phyloP scores from a whole-genome alignment of 768 basidiomycete species.

The Suillus brevipes region DNA sequence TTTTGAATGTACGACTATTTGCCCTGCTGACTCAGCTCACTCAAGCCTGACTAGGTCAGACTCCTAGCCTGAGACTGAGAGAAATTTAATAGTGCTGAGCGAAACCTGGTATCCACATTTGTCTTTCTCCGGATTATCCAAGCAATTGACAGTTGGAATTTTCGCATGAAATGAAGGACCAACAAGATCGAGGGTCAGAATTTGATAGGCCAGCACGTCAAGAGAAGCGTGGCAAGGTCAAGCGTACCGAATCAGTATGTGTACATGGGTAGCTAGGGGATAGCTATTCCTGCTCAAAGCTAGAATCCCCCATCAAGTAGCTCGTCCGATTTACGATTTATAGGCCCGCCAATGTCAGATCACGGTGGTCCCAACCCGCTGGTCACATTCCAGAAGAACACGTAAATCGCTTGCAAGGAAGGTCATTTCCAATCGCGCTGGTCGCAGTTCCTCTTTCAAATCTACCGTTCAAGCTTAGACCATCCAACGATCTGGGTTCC shows the following conservation, averaged over 20 bases:
- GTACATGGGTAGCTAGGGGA: neutral
- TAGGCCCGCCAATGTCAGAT: neutral
- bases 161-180: neutral
- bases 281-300: neutral
- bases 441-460: neutral
- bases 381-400: slow-evolving; percentile 9
- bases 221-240: neutral
- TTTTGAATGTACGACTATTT: slow-evolving; percentile 7
- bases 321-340: neutral
- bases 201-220: neutral
- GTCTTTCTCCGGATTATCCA: neutral
- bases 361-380: neutral
- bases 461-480: slow-evolving; percentile 2
- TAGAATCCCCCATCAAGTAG: neutral
- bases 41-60: too few species aligned
- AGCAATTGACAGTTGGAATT: neutral
- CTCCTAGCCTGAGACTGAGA: too few species aligned
- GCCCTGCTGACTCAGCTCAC: slow-evolving; percentile 2
- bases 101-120: neutral
- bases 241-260: neutral
- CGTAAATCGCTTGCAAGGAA: slow-evolving; percentile 8
- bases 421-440: neutral
- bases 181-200: neutral
- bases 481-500: neutral
- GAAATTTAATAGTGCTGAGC: neutral